Evolutionary conservation across 2,329 filamentous ascomycete genomes (phyloP), one percentile per base, ranked within the genome.

Genomic region (Claviceps sp.): DNA sequence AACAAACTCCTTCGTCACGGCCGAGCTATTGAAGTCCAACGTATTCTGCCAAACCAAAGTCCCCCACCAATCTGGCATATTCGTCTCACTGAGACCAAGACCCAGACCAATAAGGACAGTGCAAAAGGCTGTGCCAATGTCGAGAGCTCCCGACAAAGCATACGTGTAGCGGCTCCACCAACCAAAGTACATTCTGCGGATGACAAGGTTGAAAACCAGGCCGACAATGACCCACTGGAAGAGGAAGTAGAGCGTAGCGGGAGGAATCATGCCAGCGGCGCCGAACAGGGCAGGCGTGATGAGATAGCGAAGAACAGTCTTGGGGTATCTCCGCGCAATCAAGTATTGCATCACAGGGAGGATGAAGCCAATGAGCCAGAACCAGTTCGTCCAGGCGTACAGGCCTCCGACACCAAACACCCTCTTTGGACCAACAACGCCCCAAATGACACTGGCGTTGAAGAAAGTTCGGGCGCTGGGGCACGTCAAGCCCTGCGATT

Each of bases 391-490:
- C 34, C 66, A 65, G 0, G 66, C 62, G 58, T 78, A 55, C 26
- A 58, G 51, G 13, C 70, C 63, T 22, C 63, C 63, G n/a, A 58
- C 56, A n/a, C 63, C 62, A 46, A 65, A 64, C 49, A 65, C 61
- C 30, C 57, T 57, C 42, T 47, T 55, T 2, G 64, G 64, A 1
- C 64, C 79, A 48, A 83, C 78, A 22, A 78, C 69, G 53, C 79
- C 79, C 78, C 78, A 80, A 51, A 80, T 73, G 5, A 80, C 70
- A 11, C 74, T 77, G 14, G 73, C 74, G 18, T 76, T 78, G 66
- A 76, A 82, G 61, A 81, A 81, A 0, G 78, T 76, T 22, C 71
- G 72, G 14, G 74, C 74, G 38, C 72, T 70, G 3, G 79, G 78
- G 58, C 78, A 82, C 20, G 65, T 75, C 58, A 79, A 75, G 46